Evolutionary conservation across 2,329 filamentous ascomycete genomes (phyloP).

Genomic region (Myotisia sp.): DNA sequence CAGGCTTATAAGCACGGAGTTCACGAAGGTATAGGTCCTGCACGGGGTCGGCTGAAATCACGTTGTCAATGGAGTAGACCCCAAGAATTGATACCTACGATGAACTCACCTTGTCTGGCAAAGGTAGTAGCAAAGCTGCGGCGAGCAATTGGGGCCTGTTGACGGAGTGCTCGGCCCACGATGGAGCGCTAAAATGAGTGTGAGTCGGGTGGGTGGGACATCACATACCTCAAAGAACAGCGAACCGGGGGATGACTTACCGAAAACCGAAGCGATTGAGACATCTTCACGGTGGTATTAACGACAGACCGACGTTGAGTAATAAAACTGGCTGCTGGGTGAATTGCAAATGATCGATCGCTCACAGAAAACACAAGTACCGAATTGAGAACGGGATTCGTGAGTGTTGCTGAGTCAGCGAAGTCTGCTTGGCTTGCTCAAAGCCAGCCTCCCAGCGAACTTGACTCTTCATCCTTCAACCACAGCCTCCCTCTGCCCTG

Average conservation of each 20-base stretch:
- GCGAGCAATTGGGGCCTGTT: slow-evolving; percentile 42
- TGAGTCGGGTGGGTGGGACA: slow-evolving; percentile 3
- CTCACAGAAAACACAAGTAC: no score
- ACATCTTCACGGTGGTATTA: slow-evolving; percentile 10
- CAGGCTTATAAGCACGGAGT: slow-evolving; percentile 86
- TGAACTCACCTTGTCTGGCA: slow-evolving; percentile 44
- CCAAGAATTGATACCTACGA: slow-evolving; percentile 6
- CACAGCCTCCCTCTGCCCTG: no score
- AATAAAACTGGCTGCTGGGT: no score
- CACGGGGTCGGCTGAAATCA: slow-evolving; percentile 68
- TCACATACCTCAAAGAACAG: no score
- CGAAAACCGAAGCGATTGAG: slow-evolving; percentile 14
- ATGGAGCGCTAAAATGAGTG: slow-evolving; percentile 30
- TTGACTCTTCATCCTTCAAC: no score
- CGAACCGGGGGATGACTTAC: slow-evolving; percentile 6
- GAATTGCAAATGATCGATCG: no score
- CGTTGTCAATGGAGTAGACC: slow-evolving; percentile 3
- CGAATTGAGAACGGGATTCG: no score
- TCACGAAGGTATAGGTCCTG: slow-evolving; percentile 96
- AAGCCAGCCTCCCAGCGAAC: no score
- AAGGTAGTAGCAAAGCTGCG: slow-evolving; percentile 51
- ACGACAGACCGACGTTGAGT: no score
- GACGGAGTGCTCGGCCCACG: slow-evolving; percentile 46
- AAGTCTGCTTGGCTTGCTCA: slow-evolving; percentile 1
- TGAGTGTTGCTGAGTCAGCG: slow-evolving; percentile 1